Base-by-base conservation (phyloP, 225 moss, liverwort and hornwort genomes). In the Neckera pumila region DNA sequence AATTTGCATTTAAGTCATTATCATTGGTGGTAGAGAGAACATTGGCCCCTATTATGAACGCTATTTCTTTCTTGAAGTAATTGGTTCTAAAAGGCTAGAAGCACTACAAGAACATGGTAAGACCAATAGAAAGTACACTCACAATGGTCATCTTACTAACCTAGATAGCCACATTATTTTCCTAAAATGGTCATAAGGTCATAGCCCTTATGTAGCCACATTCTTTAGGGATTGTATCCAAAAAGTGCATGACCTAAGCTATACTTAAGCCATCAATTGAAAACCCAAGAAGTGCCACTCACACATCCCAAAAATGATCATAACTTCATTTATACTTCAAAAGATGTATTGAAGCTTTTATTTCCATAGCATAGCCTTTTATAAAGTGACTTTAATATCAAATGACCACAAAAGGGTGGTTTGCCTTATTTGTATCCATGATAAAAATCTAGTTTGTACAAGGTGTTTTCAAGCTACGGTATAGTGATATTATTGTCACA, bases 381-480 rank as follows among this genome's bases (percentile, higher is more conserved):
- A n/a, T n/a, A n/a, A n/a, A n/a, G n/a, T n/a, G n/a, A n/a, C n/a
- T n/a, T n/a, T n/a, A n/a, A n/a, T n/a, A n/a, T 23, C 38, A 22
- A 38, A 12, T 67, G n/a, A 38, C 22, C 1, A n/a, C n/a, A 67
- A n/a, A 2, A 67, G 2, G 6, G 7, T 0, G 38, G 12, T 12
- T 67, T 40, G 23, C 4, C 3, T 42, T 14, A 40, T 14, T 26
- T 42, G 42, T 15, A 42, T 42, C 14, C 15, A 71, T 14, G 2
- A 71, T 26, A 0, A 14, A 13, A 71, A 25, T 26, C 42, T 42
- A 4, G 13, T 23, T 70, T 3, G 3, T 28, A 2, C 5, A 40
- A 22, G 2, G 4, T 38, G 7, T 69, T 38, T 40, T 38, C 8
- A 40, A 38, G 8, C 3, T 25, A 25, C 1, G 0, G 0, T 40